Evolutionary conservation across 768 basidiomycete species (phyloP), one percentile per base, ranked within the genome.

Genomic region (Rhodotorula taiwanensis): DNA sequence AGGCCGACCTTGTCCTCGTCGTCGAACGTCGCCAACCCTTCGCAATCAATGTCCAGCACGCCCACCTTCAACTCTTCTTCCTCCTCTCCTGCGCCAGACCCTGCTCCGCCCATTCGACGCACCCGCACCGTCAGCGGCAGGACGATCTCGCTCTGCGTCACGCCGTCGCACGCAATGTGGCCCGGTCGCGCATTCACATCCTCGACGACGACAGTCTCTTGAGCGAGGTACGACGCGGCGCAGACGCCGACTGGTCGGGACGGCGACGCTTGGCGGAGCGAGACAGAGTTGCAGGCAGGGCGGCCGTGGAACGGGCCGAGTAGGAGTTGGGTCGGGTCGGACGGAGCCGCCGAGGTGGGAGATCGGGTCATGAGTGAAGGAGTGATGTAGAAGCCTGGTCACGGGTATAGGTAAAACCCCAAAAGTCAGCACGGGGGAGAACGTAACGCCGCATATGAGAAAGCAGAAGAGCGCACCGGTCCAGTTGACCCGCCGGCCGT

Each of bases 111-210:
- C 23, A 18, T 53, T 5, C 31, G 36, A 41, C 2, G 9, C 20
- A 36, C 41, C 41, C 31, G 52, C 27, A 80, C 68, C 49, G 84
- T 73, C 23, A 97, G 79, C 11, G 93, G 93, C 53, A 87, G 78
- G 28, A 95, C 92, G 53, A 97, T 83, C 75, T 98, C 94, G 71
- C 88, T 89, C 72, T 86, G 85, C 4, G 93, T 94, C 56, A 86
- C 84, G 27, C 84, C 88, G 70, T 97, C 92, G 72, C 94, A 97
- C 4, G 90, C 89, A 65, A 95, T 94, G 74, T 98, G 94, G 0
- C 93, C 91, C 1, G 89, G 89, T 73, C 91, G 91, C 15, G 75
- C 76, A 30, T 87, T 81, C 25, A 97, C 90, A 62, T 93, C 82
- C 25, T 79, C 76, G 2, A 95, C 89, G n/a, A 90, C 71, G 9